Evolutionary conservation across 805 yeast genomes (phyloP), one percentile per base, ranked within the genome.

Genomic region (Nakazawaea molendinolei): DNA sequence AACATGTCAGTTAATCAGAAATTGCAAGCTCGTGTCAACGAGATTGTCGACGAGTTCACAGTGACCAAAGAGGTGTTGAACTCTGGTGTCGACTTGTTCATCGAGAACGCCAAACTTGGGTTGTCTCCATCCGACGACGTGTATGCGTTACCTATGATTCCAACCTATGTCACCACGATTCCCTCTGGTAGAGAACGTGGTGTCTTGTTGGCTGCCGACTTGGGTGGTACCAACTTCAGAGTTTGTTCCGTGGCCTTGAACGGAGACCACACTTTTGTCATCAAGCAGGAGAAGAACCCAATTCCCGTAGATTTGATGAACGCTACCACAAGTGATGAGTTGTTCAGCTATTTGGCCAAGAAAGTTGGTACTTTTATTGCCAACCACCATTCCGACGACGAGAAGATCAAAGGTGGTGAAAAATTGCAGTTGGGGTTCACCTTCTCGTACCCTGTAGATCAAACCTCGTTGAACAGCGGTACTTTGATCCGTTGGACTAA

Each of bases 191-290:
- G 72, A 32, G 98, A 90, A 56, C 67, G 65, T 38, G 97, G 97
- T 30, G 66, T 84, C 26, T 76, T 71, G 44, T 63, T 90, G 42
- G 97, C 97, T 37, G 95, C 92, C 4, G 97, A 90, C 54, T 68
- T 90, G 36, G 98, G 98, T 44, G 97, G 97, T 34, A 89, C 97
- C 40, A 89, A 92, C 58, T 86, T 90, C 62, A 71, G 98, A 51
- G 95, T 92, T 18, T 87, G 97, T 55, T 86, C 96, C 2, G 89
- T 90, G 21, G 56, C 69, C 24, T 68, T 90, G 48, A 65, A 70
- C 33, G 94, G 94, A 36, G 79, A 79, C 51, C 86, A 84, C 46
- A 79, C 90, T n/a, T 87, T 80, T 56, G 66, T 71, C 17, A 61
- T 89, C 42, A 74, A 75, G 46, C 96, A 90, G 56, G 62, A 76